Evolutionary conservation across 148 eudicot species (phyloP).

Genomic region (Arctostaphylos glauca): DNA sequence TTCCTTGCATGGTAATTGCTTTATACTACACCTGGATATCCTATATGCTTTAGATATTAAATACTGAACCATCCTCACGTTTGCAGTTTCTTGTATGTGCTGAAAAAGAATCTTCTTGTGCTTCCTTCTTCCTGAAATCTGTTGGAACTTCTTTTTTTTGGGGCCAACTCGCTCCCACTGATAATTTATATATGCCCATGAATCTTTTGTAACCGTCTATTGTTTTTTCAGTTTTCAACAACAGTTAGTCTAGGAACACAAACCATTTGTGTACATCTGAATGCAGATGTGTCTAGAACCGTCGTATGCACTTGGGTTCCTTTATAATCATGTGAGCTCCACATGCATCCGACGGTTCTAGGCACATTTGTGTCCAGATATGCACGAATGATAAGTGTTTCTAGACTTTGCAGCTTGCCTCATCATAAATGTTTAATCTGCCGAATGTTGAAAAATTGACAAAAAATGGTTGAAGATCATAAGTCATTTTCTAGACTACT

Average conservation of each 20-base stretch:
- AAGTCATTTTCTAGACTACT: neutral
- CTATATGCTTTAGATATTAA: neutral
- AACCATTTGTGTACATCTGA: too few relatives aligned
- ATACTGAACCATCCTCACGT: neutral
- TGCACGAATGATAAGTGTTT: too few relatives aligned
- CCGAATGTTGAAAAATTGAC: neutral
- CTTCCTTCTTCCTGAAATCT: neutral
- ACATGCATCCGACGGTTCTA: too few relatives aligned
- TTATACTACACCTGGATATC: neutral
- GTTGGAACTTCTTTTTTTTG: too few relatives aligned
- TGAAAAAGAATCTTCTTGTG: neutral
- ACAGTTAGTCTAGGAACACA: too few relatives aligned
- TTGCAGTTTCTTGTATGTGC: neutral
- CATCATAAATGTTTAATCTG: neutral
- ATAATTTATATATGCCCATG: neutral
- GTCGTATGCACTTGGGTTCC: too few relatives aligned
- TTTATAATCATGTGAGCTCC: too few relatives aligned
- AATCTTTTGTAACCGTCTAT: neutral
- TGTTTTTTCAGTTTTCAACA: neutral
- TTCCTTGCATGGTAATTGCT: constrained; percentile 18
- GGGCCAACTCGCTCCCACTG: neutral
- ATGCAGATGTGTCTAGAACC: too few relatives aligned
- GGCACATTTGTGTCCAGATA: too few relatives aligned
- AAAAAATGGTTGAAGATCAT: neutral
- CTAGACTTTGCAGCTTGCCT: neutral